These are phyloP conservation scores for Lepraria neglecta DNA, from an alignment of 495 filamentous ascomycete species.

Conservation along the genomic window DNA sequence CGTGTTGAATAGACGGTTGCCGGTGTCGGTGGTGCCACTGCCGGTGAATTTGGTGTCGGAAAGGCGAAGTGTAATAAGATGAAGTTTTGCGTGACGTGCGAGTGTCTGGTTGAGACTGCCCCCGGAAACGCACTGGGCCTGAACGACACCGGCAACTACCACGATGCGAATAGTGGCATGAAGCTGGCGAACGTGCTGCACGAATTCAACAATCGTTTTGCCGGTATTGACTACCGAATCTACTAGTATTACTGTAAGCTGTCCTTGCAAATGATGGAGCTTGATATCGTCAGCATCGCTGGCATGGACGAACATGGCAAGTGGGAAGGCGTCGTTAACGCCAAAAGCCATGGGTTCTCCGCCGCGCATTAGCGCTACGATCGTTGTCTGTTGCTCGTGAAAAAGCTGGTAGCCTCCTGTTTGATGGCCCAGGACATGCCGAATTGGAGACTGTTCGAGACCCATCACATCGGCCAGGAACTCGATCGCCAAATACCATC, in stretches of 20 bases:
- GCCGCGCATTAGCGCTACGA: slow-evolving; percentile 60
- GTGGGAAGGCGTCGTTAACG: slow-evolving; percentile 50
- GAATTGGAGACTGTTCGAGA: slow-evolving; percentile 46
- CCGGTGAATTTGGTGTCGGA: slow-evolving; percentile 54
- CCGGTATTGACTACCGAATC: slow-evolving; percentile 60
- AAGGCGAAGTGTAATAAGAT: slow-evolving; percentile 47
- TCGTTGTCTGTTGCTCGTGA: slow-evolving; percentile 47
- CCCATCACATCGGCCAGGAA: slow-evolving; percentile 46
- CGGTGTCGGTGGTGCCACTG: slow-evolving; percentile 49
- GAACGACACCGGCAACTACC: slow-evolving; percentile 52
- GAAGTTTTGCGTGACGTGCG: slow-evolving; percentile 28
- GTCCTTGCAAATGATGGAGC: slow-evolving; percentile 37
- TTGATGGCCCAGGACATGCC: slow-evolving; percentile 48
- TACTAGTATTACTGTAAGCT: slow-evolving; percentile 47
- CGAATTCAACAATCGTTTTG: slow-evolving; percentile 46
- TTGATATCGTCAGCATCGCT: slow-evolving; percentile 41
- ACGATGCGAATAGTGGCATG: slow-evolving; percentile 45
- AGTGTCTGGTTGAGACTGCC: slow-evolving; percentile 30
- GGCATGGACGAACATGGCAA: slow-evolving; percentile 53
- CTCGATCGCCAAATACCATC: slow-evolving; percentile 49
- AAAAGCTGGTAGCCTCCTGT: slow-evolving; percentile 48
- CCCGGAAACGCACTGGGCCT: slow-evolving; percentile 36
- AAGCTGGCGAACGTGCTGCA: slow-evolving; percentile 44
- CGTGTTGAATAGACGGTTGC: slow-evolving; percentile 56
- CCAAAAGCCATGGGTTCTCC: slow-evolving; percentile 63